These are phyloP conservation scores for Babesia ovata DNA, from an alignment of 169 alveolate species.

Conservation along the genomic window DNA sequence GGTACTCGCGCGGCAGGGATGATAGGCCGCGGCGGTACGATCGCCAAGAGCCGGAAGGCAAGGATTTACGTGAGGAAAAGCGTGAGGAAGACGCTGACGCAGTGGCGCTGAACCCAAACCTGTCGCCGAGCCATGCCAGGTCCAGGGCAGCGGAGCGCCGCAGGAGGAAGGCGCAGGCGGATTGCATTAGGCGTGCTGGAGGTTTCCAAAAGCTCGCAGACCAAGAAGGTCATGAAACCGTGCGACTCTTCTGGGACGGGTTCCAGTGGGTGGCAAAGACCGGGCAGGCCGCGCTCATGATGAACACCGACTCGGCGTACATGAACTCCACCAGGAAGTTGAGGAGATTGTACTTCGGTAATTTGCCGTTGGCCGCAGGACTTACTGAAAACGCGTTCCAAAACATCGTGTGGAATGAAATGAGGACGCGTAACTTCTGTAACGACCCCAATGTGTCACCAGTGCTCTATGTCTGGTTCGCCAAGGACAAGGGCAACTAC, in stretches of 20 bases:
- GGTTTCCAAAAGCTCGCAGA: slow-evolving; percentile 90
- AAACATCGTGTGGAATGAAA: slow-evolving; percentile 87
- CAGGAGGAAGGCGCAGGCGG: slow-evolving; percentile 81
- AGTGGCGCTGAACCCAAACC: slow-evolving; percentile 60
- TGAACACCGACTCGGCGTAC: slow-evolving; percentile 84
- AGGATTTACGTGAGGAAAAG: no score
- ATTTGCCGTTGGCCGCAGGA: slow-evolving; percentile 86
- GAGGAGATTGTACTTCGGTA: slow-evolving; percentile 88
- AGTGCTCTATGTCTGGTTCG: slow-evolving; percentile 90
- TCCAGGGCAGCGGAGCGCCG: slow-evolving; percentile 80
- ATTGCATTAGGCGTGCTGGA: slow-evolving; percentile 86
- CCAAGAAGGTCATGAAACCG: slow-evolving; percentile 89
- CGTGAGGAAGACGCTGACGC: slow-evolving; percentile 30
- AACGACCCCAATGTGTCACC: slow-evolving; percentile 87
- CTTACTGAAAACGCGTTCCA: slow-evolving; percentile 87
- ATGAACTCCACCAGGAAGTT: slow-evolving; percentile 88
- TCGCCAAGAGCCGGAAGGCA: background rate
- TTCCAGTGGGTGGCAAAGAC: slow-evolving; percentile 93
- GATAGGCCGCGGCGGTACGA: slow-evolving; percentile 8
- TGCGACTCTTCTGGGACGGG: slow-evolving; percentile 91
- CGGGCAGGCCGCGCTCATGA: slow-evolving; percentile 67
- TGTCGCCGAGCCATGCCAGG: slow-evolving; percentile 78
- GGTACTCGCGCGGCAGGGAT: slow-evolving; percentile 14
- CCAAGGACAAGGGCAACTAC: slow-evolving; percentile 90
- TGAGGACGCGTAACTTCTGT: slow-evolving; percentile 85